Evolutionary conservation across 257 asterid species (phyloP).

Genomic region (Gentiana macrophylla): DNA sequence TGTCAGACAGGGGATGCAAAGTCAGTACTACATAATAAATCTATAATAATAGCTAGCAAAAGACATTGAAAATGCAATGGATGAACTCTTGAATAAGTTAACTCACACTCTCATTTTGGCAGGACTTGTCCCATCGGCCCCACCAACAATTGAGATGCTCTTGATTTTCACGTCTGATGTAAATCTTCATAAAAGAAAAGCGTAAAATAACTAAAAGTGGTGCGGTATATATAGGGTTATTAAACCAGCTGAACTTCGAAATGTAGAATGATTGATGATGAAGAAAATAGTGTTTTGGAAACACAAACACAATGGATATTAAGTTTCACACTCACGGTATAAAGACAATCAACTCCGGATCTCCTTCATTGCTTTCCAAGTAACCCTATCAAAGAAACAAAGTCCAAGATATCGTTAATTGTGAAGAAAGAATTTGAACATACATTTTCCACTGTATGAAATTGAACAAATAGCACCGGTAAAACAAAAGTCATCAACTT

Average conservation of each 20-base stretch:
- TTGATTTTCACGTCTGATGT: conserved; percentile 93
- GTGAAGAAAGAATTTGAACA: conserved; percentile 1
- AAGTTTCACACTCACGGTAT: conserved; percentile 65
- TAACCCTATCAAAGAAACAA: conserved; percentile 44
- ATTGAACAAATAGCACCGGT: too few relatives aligned
- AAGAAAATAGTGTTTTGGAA: neutral
- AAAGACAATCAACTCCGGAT: conserved; percentile 89
- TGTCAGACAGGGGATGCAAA: conserved; percentile 10
- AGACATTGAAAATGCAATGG: conserved; percentile 4
- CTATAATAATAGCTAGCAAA: too few relatives aligned
- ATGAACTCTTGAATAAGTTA: conserved; percentile 8
- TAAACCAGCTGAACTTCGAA: neutral
- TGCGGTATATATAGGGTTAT: neutral
- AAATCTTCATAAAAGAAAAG: conserved; percentile 36
- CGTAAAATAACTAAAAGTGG: neutral
- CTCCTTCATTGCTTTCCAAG: conserved; percentile 95
- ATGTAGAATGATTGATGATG: neutral
- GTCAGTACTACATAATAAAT: too few relatives aligned
- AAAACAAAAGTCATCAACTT: too few relatives aligned
- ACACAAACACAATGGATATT: neutral
- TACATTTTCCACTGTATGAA: too few relatives aligned
- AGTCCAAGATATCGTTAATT: conserved; percentile 5
- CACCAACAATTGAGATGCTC: conserved; percentile 90
- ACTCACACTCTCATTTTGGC: conserved; percentile 96
- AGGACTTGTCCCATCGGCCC: conserved; percentile 94